phyloP scores from a whole-genome alignment of 352 stramenopile species.

The Globisporangium nodosum region DNA sequence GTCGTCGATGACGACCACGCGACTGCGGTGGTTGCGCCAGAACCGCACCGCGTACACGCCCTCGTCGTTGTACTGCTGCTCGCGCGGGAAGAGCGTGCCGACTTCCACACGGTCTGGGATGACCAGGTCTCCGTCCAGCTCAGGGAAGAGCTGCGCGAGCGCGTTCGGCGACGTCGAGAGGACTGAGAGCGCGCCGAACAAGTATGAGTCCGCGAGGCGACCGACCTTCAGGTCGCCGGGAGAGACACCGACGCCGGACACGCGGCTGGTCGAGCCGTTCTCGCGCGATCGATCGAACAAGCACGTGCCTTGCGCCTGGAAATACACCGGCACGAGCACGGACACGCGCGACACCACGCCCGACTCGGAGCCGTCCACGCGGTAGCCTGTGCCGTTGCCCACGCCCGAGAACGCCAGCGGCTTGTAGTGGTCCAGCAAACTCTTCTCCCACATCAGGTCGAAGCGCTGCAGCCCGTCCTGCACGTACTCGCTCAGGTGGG shows the following conservation, averaged over 20 bases:
- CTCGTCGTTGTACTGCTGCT: constrained; percentile 87
- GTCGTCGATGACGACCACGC: constrained; percentile 78
- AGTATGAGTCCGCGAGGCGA: constrained; percentile 66
- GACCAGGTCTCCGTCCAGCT: constrained; percentile 57
- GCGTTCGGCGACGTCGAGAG: constrained; percentile 71
- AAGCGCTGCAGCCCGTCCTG: constrained; percentile 77
- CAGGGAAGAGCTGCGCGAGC: constrained; percentile 68
- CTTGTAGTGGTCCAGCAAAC: constrained; percentile 73
- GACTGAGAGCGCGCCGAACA: constrained; percentile 80
- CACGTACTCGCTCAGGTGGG: constrained; percentile 77
- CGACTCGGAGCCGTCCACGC: constrained; percentile 53
- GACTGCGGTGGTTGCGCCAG: constrained; percentile 78
- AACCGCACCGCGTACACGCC: constrained; percentile 85
- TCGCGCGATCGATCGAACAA: constrained; percentile 75
- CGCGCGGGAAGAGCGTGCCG: constrained; percentile 37
- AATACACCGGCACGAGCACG: constrained; percentile 74
- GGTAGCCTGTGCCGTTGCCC: constrained; percentile 61
- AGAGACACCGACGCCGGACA: constrained; percentile 66
- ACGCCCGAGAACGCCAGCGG: constrained; percentile 70
- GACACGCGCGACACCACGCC: constrained; percentile 60
- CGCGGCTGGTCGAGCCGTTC: constrained; percentile 24
- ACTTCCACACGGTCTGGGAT: constrained; percentile 55
- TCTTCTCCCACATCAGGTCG: constrained; percentile 83
- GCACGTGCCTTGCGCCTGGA: constrained; percentile 72
- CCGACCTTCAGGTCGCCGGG: constrained; percentile 59